Percentiles rank a stretch among this genome's conserved stretches.
These are phyloP conservation scores for Colletotrichum costaricense DNA, from an alignment of 2,329 filamentous ascomycete species.

Conservation along the genomic window DNA sequence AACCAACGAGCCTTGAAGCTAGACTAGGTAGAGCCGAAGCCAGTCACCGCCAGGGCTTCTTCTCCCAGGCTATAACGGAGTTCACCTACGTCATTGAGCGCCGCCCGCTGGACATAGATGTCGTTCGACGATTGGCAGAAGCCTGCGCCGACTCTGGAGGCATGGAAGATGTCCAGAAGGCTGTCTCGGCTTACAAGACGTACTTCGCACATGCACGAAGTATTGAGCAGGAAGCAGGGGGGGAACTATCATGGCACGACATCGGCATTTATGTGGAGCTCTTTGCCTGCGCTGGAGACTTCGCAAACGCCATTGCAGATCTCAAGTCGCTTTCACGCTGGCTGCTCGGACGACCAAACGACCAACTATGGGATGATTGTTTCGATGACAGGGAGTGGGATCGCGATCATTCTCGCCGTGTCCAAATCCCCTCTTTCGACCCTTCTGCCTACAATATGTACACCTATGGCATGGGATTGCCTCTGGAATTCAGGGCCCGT, in stretches of 20 bases:
- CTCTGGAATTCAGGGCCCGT: conserved; percentile 85
- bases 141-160: conserved; percentile 65
- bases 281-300: conserved; percentile 72
- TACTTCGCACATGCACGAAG: conserved; percentile 57
- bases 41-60: conserved; percentile 65
- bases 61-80: conserved; percentile 65
- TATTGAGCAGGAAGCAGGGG: conserved; percentile 42
- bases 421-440: conserved; percentile 69
- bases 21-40: conserved; percentile 70
- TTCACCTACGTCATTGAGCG: conserved; percentile 66
- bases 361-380: conserved; percentile 78
- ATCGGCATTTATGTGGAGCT: conserved; percentile 88
- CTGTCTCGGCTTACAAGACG: conserved; percentile 60
- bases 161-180: conserved; percentile 52
- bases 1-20: conserved; percentile 67
- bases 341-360: conserved; percentile 80
- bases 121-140: conserved; percentile 67
- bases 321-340: conserved; percentile 82
- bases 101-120: conserved; percentile 63
- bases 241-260: conserved; percentile 78
- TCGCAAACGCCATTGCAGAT: conserved; percentile 73
- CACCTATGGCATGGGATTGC: conserved; percentile 79
- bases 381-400: conserved; percentile 94
- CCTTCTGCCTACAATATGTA: conserved; percentile 62
- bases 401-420: conserved; percentile 74